A percentile compares a stretch with the other conserved stretches of the same genome.
Conservation (phyloP, 257 asterid species). For the Nicotiana undulata region DNA sequence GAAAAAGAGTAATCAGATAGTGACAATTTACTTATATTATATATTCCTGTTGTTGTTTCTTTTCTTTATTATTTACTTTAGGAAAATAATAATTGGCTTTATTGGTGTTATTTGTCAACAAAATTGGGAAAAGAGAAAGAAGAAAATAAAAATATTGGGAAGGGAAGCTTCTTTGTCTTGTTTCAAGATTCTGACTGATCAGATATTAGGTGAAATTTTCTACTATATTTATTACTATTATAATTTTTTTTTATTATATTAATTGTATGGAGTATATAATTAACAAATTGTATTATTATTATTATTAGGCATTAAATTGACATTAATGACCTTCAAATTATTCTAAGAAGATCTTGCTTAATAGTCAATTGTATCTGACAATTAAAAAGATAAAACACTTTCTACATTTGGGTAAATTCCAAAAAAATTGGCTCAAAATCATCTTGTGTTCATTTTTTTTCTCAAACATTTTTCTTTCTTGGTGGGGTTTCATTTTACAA, state of each 20-base stretch:
- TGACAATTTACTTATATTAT: conserved; percentile 9
- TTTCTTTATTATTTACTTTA: not conserved
- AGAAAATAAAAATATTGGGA: conserved; percentile 8
- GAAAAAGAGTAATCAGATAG: not conserved
- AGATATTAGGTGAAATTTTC: conserved; percentile 42
- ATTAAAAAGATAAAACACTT: not conserved
- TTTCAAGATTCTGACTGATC: conserved; percentile 31
- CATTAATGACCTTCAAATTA: conserved; percentile 21
- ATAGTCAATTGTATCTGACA: not conserved
- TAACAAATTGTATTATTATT: not conserved
- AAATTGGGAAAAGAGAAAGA: conserved; percentile 1
- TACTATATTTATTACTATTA: conserved; percentile 11
- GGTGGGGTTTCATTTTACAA: not conserved
- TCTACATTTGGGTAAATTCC: not conserved
- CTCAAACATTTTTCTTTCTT: not conserved
- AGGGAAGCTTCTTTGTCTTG: conserved; percentile 46
- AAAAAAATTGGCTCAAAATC: not conserved
- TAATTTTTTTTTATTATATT: conserved; percentile 5
- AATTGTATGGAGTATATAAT: conserved; percentile 10
- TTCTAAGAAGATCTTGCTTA: not conserved
- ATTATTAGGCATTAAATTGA: not conserved
- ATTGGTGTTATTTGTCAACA: not conserved
- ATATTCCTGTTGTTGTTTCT: conserved; percentile 3
- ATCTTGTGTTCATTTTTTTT: not conserved
- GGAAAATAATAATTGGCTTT: not conserved